phyloP scores from a whole-genome alignment of 257 asterid genomes.

The Solanum rostratum region DNA sequence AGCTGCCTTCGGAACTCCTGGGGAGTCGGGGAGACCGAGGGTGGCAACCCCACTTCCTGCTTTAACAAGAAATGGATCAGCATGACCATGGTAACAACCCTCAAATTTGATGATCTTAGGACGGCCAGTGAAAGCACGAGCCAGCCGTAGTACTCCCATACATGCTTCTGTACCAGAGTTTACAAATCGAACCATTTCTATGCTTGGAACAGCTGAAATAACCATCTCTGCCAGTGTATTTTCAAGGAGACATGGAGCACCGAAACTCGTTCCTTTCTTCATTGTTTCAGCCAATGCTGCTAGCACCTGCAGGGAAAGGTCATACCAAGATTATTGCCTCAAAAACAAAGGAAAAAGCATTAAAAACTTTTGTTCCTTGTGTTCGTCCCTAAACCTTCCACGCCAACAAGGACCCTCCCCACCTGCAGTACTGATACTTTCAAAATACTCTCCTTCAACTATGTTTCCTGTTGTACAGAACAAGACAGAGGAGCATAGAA shows the following conservation, averaged over 20 bases:
- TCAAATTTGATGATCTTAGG: conserved; percentile 83
- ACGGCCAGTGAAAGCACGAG: conserved; percentile 89
- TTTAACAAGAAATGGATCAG: conserved; percentile 94
- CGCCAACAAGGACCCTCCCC: background rate
- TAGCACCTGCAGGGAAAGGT: conserved; percentile 39
- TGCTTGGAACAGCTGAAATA: conserved; percentile 89
- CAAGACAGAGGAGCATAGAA: background rate
- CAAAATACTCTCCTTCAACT: background rate
- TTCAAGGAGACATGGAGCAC: conserved; percentile 97
- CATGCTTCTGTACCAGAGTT: conserved; percentile 99
- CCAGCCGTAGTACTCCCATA: conserved; percentile 88
- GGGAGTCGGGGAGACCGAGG: conserved; percentile 94
- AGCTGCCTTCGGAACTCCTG: conserved; percentile 93
- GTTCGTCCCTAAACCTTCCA: background rate
- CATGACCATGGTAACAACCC: conserved; percentile 99
- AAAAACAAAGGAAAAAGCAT: background rate
- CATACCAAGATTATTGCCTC: background rate
- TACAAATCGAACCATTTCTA: conserved; percentile 97
- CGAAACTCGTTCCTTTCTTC: conserved; percentile 99
- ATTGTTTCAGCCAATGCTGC: conserved; percentile 90
- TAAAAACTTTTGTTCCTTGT: background rate
- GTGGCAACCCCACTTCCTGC: conserved; percentile 99
- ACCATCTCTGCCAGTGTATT: conserved; percentile 90
- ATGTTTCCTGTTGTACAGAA: background rate
- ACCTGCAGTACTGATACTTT: background rate